Percentiles rank a stretch among this genome's conserved stretches.
Conservation (phyloP, 805 yeast genomes). For the Ogataea polymorpha region DNA sequence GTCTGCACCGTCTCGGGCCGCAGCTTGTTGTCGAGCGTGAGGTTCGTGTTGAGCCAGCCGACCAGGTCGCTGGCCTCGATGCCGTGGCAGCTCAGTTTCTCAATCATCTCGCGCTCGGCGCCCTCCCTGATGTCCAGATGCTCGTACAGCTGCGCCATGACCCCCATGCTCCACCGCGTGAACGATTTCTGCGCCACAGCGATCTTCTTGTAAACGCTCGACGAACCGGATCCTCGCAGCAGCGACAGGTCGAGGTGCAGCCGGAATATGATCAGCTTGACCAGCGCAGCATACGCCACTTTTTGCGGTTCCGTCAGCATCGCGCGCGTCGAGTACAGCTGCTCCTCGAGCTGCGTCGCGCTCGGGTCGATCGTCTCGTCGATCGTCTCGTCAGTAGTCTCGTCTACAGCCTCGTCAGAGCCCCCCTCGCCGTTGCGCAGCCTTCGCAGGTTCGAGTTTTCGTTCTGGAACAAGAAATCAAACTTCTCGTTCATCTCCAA, state of each 20-base stretch:
- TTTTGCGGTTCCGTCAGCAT: constrained; percentile 81
- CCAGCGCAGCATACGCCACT: constrained; percentile 87
- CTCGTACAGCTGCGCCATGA: constrained; percentile 67
- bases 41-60: constrained; percentile 44
- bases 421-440: constrained; percentile 21
- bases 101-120: constrained; percentile 84
- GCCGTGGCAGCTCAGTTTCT: constrained; percentile 79
- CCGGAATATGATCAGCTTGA: constrained; percentile 69
- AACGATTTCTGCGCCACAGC: constrained; percentile 71
- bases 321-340: constrained; percentile 73
- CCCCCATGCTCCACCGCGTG: constrained; percentile 78
- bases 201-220: constrained; percentile 55
- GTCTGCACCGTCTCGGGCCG: constrained; percentile 22
- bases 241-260: constrained; percentile 79
- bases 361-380: constrained; percentile 6
- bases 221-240: constrained; percentile 49
- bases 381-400: constrained; percentile 25
- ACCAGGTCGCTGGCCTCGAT: constrained; percentile 70
- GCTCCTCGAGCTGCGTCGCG: constrained; percentile 46
- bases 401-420: constrained; percentile 22
- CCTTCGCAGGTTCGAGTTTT: constrained; percentile 31
- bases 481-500: constrained; percentile 47
- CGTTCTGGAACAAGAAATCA: constrained; percentile 46
- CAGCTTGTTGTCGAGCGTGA: constrained; percentile 50
- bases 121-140: constrained; percentile 70